Evolutionary conservation across 768 basidiomycete genomes (phyloP), one percentile per base, ranked within the genome.

Genomic region (Tulasnella sp.): DNA sequence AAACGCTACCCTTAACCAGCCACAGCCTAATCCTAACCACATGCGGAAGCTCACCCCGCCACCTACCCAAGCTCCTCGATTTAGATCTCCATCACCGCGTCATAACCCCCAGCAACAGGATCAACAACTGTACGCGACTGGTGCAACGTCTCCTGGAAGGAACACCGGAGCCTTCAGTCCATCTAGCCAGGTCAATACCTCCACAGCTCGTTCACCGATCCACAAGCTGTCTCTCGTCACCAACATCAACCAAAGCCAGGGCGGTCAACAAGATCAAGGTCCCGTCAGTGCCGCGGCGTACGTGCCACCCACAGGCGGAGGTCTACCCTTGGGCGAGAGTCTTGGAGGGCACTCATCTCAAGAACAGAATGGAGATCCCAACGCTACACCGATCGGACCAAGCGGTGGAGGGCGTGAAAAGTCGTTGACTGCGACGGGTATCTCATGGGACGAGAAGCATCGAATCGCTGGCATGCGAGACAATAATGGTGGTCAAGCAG

Each of bases 391-490:
- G 30, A 29, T 29, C 21, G 38, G 24, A 17, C 27, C 41, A 19
- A 17, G 22, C 11, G 22, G n/a, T 34, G 29, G 55, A n/a, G 43
- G 45, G 4, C 29, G 27, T 38, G 46, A 42, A 22, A 48, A 42
- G 34, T 34, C 75, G 3, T 69, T 72, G 24, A 66, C 71, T 3
- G 68, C 71, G 3, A 68, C 56, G 22, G 65, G 65, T 12, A 49
- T 60, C 11, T 63, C 74, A 8, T 87, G 86, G 87, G 83, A 85
- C 43, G 79, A 80, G 64, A 82, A 79, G 66, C 82, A 85, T 27
- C 79, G 79, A 43, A 70, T 76, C 41, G 72, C 84, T 22, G 71
- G 73, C 24, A 73, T 74, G 30, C 80, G 83, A 45, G 60, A 80
- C 83, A n/a, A 12, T 31, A 24, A 29, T 27, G 49, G 49, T 15